Percentiles rank a stretch among this genome's conserved stretches.
These are phyloP conservation scores for Claviceps quebecensis DNA, from an alignment of 2,329 filamentous ascomycete genomes.

Conservation along the genomic window DNA sequence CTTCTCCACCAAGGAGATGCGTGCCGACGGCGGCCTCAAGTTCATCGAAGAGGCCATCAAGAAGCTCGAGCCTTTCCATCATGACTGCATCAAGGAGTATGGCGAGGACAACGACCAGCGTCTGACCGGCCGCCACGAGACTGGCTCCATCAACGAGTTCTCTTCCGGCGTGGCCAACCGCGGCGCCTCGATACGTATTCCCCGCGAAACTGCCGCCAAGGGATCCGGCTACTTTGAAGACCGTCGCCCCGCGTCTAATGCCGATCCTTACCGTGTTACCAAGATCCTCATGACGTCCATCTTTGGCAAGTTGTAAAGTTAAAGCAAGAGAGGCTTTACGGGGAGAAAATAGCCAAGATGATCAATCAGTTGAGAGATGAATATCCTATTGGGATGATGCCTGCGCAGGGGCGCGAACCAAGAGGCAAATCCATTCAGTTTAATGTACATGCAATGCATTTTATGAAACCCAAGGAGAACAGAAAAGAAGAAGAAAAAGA, in stretches of 20 bases:
- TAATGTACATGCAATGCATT: no score
- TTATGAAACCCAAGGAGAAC: no score
- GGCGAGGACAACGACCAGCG: constrained; percentile 92
- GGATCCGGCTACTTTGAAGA: constrained; percentile 94
- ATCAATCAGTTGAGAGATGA: no score
- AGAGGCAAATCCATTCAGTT: background rate
- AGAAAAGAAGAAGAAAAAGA: no score
- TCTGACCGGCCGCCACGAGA: constrained; percentile 89
- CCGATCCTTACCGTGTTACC: constrained; percentile 70
- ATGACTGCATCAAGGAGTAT: constrained; percentile 83
- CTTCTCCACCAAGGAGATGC: constrained; percentile 84
- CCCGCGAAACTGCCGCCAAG: constrained; percentile 69
- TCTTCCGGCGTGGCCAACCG: constrained; percentile 91
- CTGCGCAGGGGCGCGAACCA: background rate
- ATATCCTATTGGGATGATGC: no score
- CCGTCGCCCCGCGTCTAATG: constrained; percentile 70
- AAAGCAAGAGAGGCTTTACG: background rate
- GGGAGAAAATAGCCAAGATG: background rate
- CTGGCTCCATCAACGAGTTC: constrained; percentile 85
- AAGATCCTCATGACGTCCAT: constrained; percentile 66
- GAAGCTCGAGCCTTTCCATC: constrained; percentile 66
- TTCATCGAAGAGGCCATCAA: constrained; percentile 75
- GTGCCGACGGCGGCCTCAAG: constrained; percentile 88
- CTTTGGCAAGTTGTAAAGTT: constrained; percentile 21
- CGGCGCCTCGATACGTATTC: constrained; percentile 86